These are phyloP conservation scores for Asterionellopsis glacialis DNA, from an alignment of 108 stramenopile genomes.

Conservation along the genomic window DNA sequence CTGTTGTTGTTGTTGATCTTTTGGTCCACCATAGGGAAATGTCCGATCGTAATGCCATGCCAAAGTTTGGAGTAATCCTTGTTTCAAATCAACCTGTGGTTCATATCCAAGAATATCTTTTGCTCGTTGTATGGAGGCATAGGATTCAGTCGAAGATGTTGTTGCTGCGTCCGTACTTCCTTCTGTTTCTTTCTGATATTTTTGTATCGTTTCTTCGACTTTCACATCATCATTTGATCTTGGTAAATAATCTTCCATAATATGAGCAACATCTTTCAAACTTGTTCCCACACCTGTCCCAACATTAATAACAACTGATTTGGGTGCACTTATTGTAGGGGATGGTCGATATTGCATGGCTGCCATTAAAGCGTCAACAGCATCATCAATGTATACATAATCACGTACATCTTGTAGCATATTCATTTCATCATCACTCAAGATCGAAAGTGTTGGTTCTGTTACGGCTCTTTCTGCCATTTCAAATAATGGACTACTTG, in stretches of 20 bases:
- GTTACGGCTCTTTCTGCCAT: slow-evolving; percentile 64
- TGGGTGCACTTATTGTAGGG: slow-evolving; percentile 7
- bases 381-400: slow-evolving; percentile 86
- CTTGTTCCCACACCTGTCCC: slow-evolving; percentile 56
- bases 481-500: slow-evolving; percentile 69
- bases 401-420: slow-evolving; percentile 37
- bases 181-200: not conserved
- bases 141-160: slow-evolving; percentile 6
- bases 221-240: not conserved
- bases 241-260: slow-evolving; percentile 47
- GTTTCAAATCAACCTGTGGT: slow-evolving; percentile 45
- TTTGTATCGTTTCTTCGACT: not conserved
- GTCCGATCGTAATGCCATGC: slow-evolving; percentile 79
- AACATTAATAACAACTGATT: slow-evolving; percentile 65
- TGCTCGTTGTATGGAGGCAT: slow-evolving; percentile 56
- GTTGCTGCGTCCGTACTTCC: not conserved
- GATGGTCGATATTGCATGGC: slow-evolving; percentile 70
- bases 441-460: slow-evolving; percentile 10
- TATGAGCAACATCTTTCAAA: slow-evolving; percentile 31
- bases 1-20: slow-evolving; percentile 1
- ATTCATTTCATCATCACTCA: slow-evolving; percentile 6
- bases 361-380: slow-evolving; percentile 74
- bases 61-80: slow-evolving; percentile 56
- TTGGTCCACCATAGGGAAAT: slow-evolving; percentile 46
- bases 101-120: slow-evolving; percentile 52